These are phyloP conservation scores for Cytospora paraplurivora DNA, from an alignment of 2,329 filamentous ascomycete species.

Conservation along the genomic window DNA sequence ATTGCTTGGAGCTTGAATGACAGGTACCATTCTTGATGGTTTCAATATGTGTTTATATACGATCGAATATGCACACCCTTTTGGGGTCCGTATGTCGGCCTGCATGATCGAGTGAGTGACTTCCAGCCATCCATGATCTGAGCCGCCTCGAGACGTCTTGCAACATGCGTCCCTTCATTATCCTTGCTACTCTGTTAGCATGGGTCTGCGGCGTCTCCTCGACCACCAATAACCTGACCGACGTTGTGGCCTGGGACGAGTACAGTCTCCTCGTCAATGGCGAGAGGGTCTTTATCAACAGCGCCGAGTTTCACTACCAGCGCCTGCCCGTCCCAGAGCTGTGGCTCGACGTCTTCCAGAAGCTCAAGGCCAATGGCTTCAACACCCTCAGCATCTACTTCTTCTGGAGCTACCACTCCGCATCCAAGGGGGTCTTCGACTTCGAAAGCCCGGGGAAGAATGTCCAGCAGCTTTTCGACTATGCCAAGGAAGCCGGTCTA, in stretches of 20 bases:
- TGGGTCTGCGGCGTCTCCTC: slow-evolving; percentile 33
- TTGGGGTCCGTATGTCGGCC: neutral
- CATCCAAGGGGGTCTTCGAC: slow-evolving; percentile 48
- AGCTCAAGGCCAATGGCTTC: slow-evolving; percentile 54
- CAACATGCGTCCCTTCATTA: slow-evolving; percentile 24
- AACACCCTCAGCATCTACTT: slow-evolving; percentile 54
- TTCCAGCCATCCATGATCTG: neutral
- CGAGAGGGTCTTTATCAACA: slow-evolving; percentile 33
- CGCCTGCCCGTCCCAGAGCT: slow-evolving; percentile 56
- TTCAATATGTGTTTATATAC: neutral
- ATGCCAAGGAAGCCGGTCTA: slow-evolving; percentile 53
- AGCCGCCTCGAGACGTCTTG: neutral
- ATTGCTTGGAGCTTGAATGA: neutral
- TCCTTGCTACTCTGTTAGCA: slow-evolving; percentile 19
- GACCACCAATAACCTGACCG: slow-evolving; percentile 45
- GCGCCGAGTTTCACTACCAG: slow-evolving; percentile 56
- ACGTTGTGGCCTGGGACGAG: slow-evolving; percentile 53
- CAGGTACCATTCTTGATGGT: neutral
- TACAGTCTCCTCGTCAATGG: slow-evolving; percentile 54
- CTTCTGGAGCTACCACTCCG: slow-evolving; percentile 53
- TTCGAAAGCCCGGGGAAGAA: slow-evolving; percentile 54
- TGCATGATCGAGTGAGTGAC: neutral
- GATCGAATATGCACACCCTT: neutral
- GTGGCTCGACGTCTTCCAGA: slow-evolving; percentile 57
- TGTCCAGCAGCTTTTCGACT: slow-evolving; percentile 51